phyloP scores from a whole-genome alignment of 83 land plant genomes.

The Picea abies region DNA sequence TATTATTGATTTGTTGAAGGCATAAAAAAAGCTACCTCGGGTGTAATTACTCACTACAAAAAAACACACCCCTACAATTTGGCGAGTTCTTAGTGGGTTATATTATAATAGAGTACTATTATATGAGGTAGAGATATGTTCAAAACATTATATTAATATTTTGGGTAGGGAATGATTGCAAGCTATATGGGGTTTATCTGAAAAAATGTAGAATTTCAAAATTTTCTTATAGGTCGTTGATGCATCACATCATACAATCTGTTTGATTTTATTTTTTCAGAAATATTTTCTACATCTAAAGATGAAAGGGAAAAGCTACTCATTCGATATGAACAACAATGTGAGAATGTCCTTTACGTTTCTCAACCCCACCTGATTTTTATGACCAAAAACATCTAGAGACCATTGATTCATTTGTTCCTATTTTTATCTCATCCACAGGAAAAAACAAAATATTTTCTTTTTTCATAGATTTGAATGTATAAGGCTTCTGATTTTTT shows the following conservation, averaged over 20 bases:
- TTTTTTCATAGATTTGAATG: too few species aligned
- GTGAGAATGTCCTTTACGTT: conserved; percentile 28
- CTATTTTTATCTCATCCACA: conserved; percentile 6
- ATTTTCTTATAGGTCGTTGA: conserved; percentile 60
- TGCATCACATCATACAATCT: neutral
- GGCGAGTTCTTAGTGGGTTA: conserved; percentile 84
- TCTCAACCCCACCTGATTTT: neutral
- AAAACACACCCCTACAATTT: conserved; percentile 77
- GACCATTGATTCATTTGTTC: too few species aligned
- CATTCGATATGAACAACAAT: conserved; percentile 63
- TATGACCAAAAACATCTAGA: neutral
- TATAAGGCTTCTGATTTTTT: too few species aligned
- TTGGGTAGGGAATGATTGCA: too few species aligned
- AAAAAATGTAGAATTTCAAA: neutral
- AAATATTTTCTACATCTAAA: conserved; percentile 60
- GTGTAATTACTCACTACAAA: conserved; percentile 70
- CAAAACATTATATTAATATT: neutral
- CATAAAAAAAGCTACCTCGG: conserved; percentile 38
- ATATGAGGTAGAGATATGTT: conserved; percentile 72
- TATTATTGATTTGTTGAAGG: conserved; percentile 31
- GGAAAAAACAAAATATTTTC: conserved; percentile 62
- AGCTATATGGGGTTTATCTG: neutral
- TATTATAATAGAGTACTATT: conserved; percentile 66
- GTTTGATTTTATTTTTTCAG: conserved; percentile 22
- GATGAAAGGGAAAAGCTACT: conserved; percentile 65